phyloP scores from a whole-genome alignment of 108 stramenopile species.

The Cyclostephanos tholiformis region DNA sequence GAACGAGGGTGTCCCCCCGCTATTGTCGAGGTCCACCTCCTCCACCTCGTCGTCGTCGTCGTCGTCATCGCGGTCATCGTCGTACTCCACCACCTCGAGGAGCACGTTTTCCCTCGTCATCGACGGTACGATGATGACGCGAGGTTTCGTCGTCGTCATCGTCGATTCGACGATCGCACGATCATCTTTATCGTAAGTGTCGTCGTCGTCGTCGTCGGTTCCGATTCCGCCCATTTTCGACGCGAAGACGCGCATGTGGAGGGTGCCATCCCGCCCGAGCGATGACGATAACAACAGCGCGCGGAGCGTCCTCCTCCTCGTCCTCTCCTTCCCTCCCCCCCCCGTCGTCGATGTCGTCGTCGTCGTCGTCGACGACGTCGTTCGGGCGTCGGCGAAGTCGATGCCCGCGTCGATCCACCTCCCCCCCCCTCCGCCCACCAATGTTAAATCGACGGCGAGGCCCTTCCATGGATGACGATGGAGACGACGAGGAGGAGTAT shows the following conservation, averaged over 20 bases:
- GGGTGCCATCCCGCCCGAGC: not conserved
- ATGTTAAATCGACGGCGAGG: too few species aligned
- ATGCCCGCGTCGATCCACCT: too few species aligned
- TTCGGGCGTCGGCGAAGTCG: too few species aligned
- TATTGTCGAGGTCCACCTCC: not conserved
- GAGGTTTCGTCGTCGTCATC: not conserved
- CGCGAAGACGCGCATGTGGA: not conserved
- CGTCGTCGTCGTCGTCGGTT: not conserved
- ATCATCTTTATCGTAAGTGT: not conserved
- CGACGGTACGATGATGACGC: not conserved
- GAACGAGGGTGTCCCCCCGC: not conserved
- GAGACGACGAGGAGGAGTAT: too few species aligned
- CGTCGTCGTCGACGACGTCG: not conserved
- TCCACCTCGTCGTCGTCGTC: not conserved
- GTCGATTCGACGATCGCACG: not conserved
- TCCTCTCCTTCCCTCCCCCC: not conserved
- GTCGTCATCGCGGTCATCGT: not conserved
- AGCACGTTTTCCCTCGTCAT: not conserved
- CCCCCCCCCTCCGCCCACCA: too few species aligned
- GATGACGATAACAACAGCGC: not conserved
- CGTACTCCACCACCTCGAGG: not conserved
- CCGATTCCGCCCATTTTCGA: too few species aligned
- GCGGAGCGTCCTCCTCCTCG: not conserved
- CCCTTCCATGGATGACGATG: too few species aligned
- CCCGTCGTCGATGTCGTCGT: not conserved